Evolutionary conservation across 352 stramenopile species (phyloP), one percentile per base, ranked within the genome.

Genomic region (Globisporangium nunn): DNA sequence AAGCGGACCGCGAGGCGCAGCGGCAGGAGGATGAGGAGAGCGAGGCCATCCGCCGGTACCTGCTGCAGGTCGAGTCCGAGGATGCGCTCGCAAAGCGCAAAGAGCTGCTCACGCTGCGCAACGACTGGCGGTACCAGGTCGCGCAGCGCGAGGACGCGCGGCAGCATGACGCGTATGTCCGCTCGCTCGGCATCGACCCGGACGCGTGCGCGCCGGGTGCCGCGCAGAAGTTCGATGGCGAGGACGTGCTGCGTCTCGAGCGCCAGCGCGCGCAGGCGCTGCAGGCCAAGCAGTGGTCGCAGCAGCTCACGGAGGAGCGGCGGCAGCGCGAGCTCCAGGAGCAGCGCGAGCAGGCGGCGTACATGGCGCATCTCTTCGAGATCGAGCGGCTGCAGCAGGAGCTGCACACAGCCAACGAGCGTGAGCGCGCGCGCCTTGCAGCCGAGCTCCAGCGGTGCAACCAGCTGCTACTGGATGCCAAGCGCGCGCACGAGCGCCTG

Each of bases 31-130:
- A 81, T 49, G 74, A 88, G 4, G 79, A 90, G 58, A 71, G 77
- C 50, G 74, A 78, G 46, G 65, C 68, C n/a, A 89, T 92, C 31
- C 72, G 79, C 29, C 74, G 76, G 15, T 89, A 89, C 61, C 53
- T 92, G 70, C 62, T 88, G n/a, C 79, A 89, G 44, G 67, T 92
- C 47, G 81, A 91, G 60, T 85, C 78, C 0, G 75, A 91, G 40
- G 77, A 89, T 29, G 77, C 75, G 18, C 58, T 82, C 8, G 76
- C 72, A 12, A 79, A 75, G 56, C 77, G 77, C 29, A 71, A 81
- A 23, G 79, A 92, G 60, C 29, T 85, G 31, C 48, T 86, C 30
- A 87, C 76, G 33, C 66, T 92, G 39, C 71, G 73, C 15, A 87
- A 84, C 50, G 77, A 89, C 66, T 91, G 81, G 78, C 53, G 69